Evolutionary conservation across 768 basidiomycete species (phyloP), one percentile per base, ranked within the genome.

Genomic region (Psilocybe cyanescens): DNA sequence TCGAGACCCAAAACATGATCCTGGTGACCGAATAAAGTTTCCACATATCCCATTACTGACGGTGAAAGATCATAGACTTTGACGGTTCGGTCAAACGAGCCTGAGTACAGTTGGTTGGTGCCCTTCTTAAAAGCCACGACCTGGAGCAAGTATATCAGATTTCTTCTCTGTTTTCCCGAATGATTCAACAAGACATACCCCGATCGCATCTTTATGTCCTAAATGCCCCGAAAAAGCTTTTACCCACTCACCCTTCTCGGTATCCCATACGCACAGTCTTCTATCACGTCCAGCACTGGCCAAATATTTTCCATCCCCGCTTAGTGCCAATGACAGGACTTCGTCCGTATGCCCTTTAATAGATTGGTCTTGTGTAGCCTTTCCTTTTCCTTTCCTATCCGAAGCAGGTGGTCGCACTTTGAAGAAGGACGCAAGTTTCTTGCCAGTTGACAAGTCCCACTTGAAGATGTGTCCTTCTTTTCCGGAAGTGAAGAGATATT

Each of bases 11-110:
- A 78, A 30, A 97, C 86, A 30, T 86, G 84, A 69, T 98, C 96
- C 76, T 99, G 97, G 71, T 99, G 97, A 1, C 97, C 97, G 71
- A 97, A 99, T 3, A 99, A 79, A 7, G 97, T 98, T 73, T 99
- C 97, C 58, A 99, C 90, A 69, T 95, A 95, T 8, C 94, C 95
- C 82, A 97, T 85, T 4, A 93, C 92, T 8, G 83, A 81, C 11
- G 81, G 85, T 2, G 81, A 75, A 16, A 85, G 73, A 62, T 91
- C 96, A 74, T 91, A 97, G 2, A 98, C 80, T 74, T 97, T 97
- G 58, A 97, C 71, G 0, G 95, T 95, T 12, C 96, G 90, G 72
- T 99, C 93, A 71, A 88, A 86, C 16, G 94, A 91, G 41, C 84
- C 86, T 16, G 89, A 84, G 75, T 92, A 92, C 30, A 95, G 76